Evolutionary conservation across 2,329 filamentous ascomycete species (phyloP).

Genomic region (Waltergamsia citrina): DNA sequence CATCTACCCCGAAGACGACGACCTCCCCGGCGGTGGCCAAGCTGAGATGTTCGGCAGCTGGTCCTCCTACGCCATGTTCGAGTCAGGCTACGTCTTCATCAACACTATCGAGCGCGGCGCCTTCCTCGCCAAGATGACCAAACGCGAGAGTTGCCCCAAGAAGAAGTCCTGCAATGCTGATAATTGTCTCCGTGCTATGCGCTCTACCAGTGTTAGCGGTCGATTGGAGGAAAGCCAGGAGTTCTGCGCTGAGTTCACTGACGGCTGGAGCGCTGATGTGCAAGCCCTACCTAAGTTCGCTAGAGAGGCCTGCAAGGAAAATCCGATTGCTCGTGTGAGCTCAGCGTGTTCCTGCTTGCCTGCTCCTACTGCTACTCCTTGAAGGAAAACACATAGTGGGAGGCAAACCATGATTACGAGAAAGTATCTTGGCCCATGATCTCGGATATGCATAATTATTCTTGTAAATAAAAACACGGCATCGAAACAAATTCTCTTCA

Average conservation of each 20-base stretch:
- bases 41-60: slow-evolving; percentile 30
- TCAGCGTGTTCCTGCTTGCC: slow-evolving; percentile 13
- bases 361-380: slow-evolving; percentile 7
- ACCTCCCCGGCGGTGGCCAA: slow-evolving; percentile 19
- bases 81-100: slow-evolving; percentile 28
- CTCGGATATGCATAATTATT: too few relatives aligned
- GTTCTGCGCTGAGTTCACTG: slow-evolving; percentile 11
- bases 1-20: slow-evolving; percentile 35
- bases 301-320: slow-evolving; percentile 9
- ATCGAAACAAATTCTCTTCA: too few relatives aligned
- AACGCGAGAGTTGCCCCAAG: slow-evolving; percentile 10
- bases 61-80: slow-evolving; percentile 34
- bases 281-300: slow-evolving; percentile 10
- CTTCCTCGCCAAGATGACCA: slow-evolving; percentile 15
- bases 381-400: too few relatives aligned
- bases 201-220: slow-evolving; percentile 7
- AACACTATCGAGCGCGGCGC: slow-evolving; percentile 32
- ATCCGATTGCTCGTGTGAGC: slow-evolving; percentile 11
- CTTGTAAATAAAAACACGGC: too few relatives aligned
- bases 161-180: slow-evolving; percentile 11
- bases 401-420: too few relatives aligned
- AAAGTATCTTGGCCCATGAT: too few relatives aligned
- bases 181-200: slow-evolving; percentile 12
- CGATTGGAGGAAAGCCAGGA: slow-evolving; percentile 11
- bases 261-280: slow-evolving; percentile 9